These are phyloP conservation scores for Marasmius sp. DNA, from an alignment of 1,284 basidiomycete species.

Conservation along the genomic window DNA sequence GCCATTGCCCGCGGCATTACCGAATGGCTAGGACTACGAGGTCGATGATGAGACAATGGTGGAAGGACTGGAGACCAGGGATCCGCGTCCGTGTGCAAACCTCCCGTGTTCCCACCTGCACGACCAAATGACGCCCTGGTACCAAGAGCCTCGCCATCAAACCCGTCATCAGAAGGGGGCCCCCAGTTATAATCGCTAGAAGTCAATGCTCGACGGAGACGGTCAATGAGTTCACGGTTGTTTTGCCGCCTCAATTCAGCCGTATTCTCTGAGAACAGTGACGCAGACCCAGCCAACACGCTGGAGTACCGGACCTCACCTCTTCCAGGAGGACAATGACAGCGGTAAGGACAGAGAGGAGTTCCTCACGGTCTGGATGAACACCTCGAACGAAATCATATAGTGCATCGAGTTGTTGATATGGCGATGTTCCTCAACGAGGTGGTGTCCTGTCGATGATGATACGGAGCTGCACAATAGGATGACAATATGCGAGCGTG, in stretches of 20 bases:
- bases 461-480: no score
- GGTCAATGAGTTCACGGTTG: constrained; percentile 22
- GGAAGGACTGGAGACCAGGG: not conserved
- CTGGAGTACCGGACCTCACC: constrained; percentile 12
- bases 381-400: no score
- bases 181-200: not conserved
- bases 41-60: constrained; percentile 4
- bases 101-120: not conserved
- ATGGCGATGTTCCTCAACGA: no score
- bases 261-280: constrained; percentile 42
- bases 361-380: no score
- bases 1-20: not conserved
- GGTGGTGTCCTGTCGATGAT: no score
- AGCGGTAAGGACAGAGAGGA: no score
- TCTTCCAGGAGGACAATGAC: no score
- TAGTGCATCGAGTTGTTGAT: no score
- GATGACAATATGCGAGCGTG: no score
- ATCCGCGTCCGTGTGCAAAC: not conserved
- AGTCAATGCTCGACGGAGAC: not conserved
- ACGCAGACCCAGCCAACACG: constrained; percentile 33
- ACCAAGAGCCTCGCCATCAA: not conserved
- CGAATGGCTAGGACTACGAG: constrained; percentile 5
- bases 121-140: not conserved
- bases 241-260: constrained; percentile 34
- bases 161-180: not conserved